Evolutionary conservation across 1,284 basidiomycete genomes (phyloP), one percentile per base, ranked within the genome.

Genomic region (Apiotrichum porosum): DNA sequence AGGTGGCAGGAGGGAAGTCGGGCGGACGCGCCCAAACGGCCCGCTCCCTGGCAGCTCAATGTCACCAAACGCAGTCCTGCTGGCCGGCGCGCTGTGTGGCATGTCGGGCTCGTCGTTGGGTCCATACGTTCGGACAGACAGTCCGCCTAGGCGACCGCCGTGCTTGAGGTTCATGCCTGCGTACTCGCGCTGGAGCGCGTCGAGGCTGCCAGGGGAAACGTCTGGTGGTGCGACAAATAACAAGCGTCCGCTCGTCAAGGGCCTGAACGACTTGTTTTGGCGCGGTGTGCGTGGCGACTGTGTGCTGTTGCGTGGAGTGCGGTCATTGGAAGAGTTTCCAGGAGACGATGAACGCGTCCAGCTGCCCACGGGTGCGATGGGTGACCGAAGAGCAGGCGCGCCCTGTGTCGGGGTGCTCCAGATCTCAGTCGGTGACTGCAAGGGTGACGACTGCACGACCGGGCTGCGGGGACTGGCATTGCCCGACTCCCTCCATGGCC

Each of bases 211-310:
- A 2, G 44, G 42, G 2, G 57, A 51, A 14, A 53, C 44, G 23
- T 55, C 52, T 1, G 58, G 42, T 2, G 54, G 49, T 19, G 55
- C 55, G 28, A 60, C 51, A 31, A 57, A 57, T 12, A 53, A 15
- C n/a, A 42, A 12, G 13, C 51, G 24, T 1, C 43, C 43, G n/a
- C 40, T 18, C n/a, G n/a, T n/a, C n/a, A n/a, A n/a, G 32, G 31
- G 28, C 32, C 13, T 28, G 37, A 39, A 10, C 37, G 13, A 24
- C 14, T 6, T 37, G 8, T 24, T 15, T 33, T 34, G 21, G 15
- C 23, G 22, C 18, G 18, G 24, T 17, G 37, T 35, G 17, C 40
- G 37, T 14, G 42, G 40, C 3, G 40, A 41, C 24, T 37, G 39
- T 10, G 39, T 13, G 31, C 46, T 45, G 51, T 44, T 52, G 3